A percentile compares a stretch with the other conserved stretches of the same genome.
These are phyloP conservation scores for Candida ipomoeae DNA, from an alignment of 805 yeast species.

Conservation along the genomic window DNA sequence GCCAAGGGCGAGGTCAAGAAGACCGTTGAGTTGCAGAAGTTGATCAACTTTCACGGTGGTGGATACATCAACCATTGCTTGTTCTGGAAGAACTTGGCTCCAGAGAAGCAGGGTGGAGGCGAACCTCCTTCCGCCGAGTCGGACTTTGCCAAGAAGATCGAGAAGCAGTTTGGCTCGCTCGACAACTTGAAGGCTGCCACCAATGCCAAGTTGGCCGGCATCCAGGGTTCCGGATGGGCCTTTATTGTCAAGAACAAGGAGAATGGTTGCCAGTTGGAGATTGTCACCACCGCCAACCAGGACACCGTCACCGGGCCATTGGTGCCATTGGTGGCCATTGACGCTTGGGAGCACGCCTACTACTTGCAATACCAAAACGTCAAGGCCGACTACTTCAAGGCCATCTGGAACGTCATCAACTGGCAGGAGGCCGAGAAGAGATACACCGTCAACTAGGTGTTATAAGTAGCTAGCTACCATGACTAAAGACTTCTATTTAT, in stretches of 20 bases:
- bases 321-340: conserved; percentile 46
- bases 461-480: background rate
- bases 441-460: conserved; percentile 21
- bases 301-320: conserved; percentile 44
- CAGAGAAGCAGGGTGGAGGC: conserved; percentile 40
- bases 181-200: conserved; percentile 40
- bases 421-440: conserved; percentile 50
- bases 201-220: conserved; percentile 42
- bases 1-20: conserved; percentile 37
- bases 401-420: conserved; percentile 48
- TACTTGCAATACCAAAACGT: conserved; percentile 51
- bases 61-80: conserved; percentile 49
- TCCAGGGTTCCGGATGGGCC: conserved; percentile 55
- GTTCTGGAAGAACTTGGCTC: conserved; percentile 49
- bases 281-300: conserved; percentile 45
- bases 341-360: conserved; percentile 54
- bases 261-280: conserved; percentile 40
- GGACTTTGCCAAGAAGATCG: conserved; percentile 36
- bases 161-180: conserved; percentile 42
- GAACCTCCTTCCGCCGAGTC: conserved; percentile 23
- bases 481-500: background rate
- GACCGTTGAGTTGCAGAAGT: conserved; percentile 41
- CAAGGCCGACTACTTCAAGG: conserved; percentile 47
- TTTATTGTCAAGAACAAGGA: conserved; percentile 45
- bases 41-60: conserved; percentile 49